Evolutionary conservation across 2,329 filamentous ascomycete genomes (phyloP).

Genomic region (Monosporascus sp.): DNA sequence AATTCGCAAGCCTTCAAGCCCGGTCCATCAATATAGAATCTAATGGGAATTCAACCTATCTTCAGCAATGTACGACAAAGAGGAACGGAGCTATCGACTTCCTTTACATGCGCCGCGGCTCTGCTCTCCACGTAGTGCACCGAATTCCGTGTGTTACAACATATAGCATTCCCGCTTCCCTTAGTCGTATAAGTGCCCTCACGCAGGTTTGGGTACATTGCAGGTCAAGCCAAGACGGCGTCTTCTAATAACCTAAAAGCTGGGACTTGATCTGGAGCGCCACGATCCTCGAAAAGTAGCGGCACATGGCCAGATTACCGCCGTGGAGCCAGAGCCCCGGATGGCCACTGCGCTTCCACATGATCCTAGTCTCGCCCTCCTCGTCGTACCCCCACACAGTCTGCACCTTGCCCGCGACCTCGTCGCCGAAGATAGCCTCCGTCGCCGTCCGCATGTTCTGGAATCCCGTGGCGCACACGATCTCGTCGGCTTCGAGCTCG

Average conservation of each 20-base stretch:
- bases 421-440: slow-evolving; percentile 56
- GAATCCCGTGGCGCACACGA: slow-evolving; percentile 53
- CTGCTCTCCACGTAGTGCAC: too few relatives aligned
- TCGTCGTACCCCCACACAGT: slow-evolving; percentile 60
- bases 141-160: too few relatives aligned
- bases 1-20: too few relatives aligned
- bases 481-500: slow-evolving; percentile 48
- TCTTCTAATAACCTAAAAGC: slow-evolving; percentile 8
- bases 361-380: slow-evolving; percentile 50
- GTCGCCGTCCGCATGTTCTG: slow-evolving; percentile 64
- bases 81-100: too few relatives aligned
- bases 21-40: too few relatives aligned
- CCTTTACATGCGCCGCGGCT: too few relatives aligned
- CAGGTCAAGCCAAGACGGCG: too few relatives aligned
- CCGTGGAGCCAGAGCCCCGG: slow-evolving; percentile 64
- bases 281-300: slow-evolving; percentile 53
- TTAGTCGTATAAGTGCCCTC: too few relatives aligned
- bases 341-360: slow-evolving; percentile 58
- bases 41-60: too few relatives aligned
- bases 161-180: too few relatives aligned
- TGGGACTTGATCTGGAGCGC: slow-evolving; percentile 49
- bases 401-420: slow-evolving; percentile 51
- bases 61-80: too few relatives aligned
- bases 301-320: slow-evolving; percentile 58
- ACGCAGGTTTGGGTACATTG: too few relatives aligned